phyloP scores from a whole-genome alignment of 208 protist species.

The Trichomonas tenax region DNA sequence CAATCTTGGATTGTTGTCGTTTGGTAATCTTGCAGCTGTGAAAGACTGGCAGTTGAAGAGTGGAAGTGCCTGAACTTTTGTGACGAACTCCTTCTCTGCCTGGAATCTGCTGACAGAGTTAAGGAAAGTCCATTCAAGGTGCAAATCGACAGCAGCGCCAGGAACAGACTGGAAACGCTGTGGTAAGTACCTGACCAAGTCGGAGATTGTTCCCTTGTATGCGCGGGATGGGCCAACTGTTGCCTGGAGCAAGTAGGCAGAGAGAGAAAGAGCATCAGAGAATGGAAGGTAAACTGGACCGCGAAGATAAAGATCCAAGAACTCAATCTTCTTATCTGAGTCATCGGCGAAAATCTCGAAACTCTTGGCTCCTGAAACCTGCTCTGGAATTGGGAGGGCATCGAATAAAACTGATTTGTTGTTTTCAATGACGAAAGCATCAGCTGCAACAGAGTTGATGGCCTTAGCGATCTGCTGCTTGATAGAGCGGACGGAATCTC shows the following conservation, averaged over 20 bases:
- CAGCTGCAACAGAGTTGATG: neutral
- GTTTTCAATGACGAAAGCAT: neutral
- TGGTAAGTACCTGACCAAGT: neutral
- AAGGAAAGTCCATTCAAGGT: neutral
- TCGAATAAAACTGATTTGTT: neutral
- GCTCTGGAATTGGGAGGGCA: neutral
- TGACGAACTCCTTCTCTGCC: neutral
- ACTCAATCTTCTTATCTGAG: neutral
- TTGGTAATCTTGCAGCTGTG: neutral
- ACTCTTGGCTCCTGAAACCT: neutral
- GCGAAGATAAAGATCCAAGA: neutral
- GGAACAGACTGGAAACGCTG: neutral
- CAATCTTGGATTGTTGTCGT: neutral
- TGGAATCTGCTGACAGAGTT: neutral
- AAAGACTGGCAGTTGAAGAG: slow-evolving; percentile 14
- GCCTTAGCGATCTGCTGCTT: neutral
- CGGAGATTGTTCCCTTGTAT: neutral
- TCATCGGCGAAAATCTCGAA: neutral
- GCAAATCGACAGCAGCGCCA: neutral
- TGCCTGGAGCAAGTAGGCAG: neutral
- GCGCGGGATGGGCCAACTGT: neutral
- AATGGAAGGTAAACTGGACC: neutral
- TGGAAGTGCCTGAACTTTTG: neutral
- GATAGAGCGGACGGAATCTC: neutral
- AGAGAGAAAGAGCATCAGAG: neutral